phyloP scores from a whole-genome alignment of 768 basidiomycete genomes.

The Tubosaeta brunneosetosa region DNA sequence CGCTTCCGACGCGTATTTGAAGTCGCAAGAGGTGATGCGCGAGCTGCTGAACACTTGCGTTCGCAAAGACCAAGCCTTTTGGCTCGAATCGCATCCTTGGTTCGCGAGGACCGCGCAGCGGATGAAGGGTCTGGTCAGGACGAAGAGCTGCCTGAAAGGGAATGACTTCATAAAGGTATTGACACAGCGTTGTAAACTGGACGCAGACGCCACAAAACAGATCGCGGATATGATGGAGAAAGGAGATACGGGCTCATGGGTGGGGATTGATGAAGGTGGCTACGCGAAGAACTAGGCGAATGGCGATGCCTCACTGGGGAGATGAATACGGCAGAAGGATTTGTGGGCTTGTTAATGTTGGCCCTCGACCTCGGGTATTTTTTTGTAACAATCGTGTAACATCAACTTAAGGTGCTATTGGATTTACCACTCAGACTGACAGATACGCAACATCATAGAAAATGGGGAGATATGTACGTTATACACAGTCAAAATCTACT shows the following conservation, averaged over 20 bases:
- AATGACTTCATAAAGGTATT: conserved; percentile 19
- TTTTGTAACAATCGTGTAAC: too few relatives aligned
- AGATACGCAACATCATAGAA: too few relatives aligned
- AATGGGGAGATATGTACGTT: too few relatives aligned
- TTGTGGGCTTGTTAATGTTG: too few relatives aligned
- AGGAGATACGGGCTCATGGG: not conserved
- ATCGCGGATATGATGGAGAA: conserved; percentile 22
- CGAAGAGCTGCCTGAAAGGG: conserved; percentile 10
- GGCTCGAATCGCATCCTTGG: conserved; percentile 16
- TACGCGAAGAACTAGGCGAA: too few relatives aligned
- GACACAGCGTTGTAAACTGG: conserved; percentile 22
- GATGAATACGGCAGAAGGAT: too few relatives aligned
- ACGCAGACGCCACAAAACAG: conserved; percentile 20
- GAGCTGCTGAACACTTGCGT: conserved; percentile 17
- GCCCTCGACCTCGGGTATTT: too few relatives aligned
- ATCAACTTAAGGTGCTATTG: too few relatives aligned
- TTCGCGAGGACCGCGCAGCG: conserved; percentile 10
- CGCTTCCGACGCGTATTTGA: conserved; percentile 14
- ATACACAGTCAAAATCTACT: too few relatives aligned
- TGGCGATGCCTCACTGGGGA: too few relatives aligned
- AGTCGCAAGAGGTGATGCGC: conserved; percentile 21
- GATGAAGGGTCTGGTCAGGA: conserved; percentile 15
- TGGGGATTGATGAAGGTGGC: too few relatives aligned
- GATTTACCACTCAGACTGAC: too few relatives aligned
- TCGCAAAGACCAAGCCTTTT: conserved; percentile 9